Base-by-base conservation (phyloP, 2,329 filamentous ascomycete genomes). In the Didymella keratinophila region DNA sequence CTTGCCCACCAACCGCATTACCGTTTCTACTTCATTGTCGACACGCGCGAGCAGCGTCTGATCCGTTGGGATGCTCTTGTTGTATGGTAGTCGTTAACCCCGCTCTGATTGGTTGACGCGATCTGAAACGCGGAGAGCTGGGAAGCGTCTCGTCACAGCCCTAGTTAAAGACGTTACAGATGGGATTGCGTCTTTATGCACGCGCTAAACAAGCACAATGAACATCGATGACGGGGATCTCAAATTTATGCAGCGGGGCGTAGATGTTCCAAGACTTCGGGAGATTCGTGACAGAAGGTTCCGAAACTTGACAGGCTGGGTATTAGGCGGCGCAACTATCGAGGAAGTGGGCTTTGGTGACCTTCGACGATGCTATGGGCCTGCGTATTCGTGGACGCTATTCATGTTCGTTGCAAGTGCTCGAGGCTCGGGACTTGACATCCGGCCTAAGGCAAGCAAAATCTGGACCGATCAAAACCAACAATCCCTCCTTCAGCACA, bases 121-220 rank as follows among this genome's bases (percentile, higher is more conserved):
- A 18, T 32, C 51, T 55, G 56, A 60, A 60, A 60, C 56, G 32
- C 42, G 45, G 30, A 43, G 16, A 10, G 32, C 45, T 55, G 41
- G 45, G 44, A 45, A 49, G 25, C 21, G 46, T 20, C 14, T 47
- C 43, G 47, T 43, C 36, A 30, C 46, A 51, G 16, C 51, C 41
- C 46, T 34, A 41, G 23, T 27, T 34, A 27, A 37, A 28, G 47
- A 7, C 18, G 56, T 60, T 55, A 55, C 56, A 60, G 56, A 52
- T 25, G 46, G 58, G 56, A 65, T 63, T 65, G 45, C 50, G 20
- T 43, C 41, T 62, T 67, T 42, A 67, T 67, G 64, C 64, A 21
- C 42, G 39, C 41, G 39, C 34, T 16, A 39, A 43, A 25, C 27
- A 37, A 45, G 49, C 39, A 25, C 14, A 34, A 9, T 25, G 27